Evolutionary conservation across 2,329 filamentous ascomycete genomes (phyloP).

Genomic region (Alternaria sp.): DNA sequence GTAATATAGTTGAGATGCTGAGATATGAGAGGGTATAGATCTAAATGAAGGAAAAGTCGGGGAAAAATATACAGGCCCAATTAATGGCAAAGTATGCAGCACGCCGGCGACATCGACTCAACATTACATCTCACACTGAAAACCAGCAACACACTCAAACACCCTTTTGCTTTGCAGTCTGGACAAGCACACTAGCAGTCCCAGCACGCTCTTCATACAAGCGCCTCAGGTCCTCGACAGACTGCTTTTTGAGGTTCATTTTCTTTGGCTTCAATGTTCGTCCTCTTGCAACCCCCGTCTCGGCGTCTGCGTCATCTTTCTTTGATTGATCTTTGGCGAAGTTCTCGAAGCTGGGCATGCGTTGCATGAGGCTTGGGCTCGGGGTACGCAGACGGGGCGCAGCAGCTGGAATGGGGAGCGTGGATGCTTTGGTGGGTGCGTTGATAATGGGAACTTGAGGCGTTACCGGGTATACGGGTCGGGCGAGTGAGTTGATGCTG

Average conservation of each 20-base stretch:
- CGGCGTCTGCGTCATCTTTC: constrained; percentile 10
- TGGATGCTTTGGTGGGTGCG: constrained; percentile 37
- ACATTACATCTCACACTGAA: not conserved
- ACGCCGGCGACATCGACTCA: not conserved
- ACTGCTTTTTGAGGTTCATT: constrained; percentile 53
- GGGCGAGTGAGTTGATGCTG: constrained; percentile 46
- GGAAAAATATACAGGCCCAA: not conserved
- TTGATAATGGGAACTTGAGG: constrained; percentile 29
- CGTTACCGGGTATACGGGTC: constrained; percentile 40
- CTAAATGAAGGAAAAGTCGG: not conserved
- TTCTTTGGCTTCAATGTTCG: constrained; percentile 38
- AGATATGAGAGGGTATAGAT: not conserved
- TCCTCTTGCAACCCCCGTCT: constrained; percentile 12
- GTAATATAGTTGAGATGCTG: not conserved
- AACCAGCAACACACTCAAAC: not conserved
- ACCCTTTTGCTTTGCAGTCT: constrained; percentile 15
- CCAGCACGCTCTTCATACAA: constrained; percentile 57
- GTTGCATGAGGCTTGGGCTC: constrained; percentile 52
- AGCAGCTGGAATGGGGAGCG: constrained; percentile 34
- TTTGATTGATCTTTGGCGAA: constrained; percentile 17
- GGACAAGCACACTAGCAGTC: constrained; percentile 43
- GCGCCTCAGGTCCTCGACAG: constrained; percentile 55
- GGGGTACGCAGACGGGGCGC: constrained; percentile 41
- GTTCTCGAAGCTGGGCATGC: constrained; percentile 55
- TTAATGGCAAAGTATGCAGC: not conserved